These are phyloP conservation scores for Draba incana DNA, from an alignment of 345 rosid species.

Conservation along the genomic window DNA sequence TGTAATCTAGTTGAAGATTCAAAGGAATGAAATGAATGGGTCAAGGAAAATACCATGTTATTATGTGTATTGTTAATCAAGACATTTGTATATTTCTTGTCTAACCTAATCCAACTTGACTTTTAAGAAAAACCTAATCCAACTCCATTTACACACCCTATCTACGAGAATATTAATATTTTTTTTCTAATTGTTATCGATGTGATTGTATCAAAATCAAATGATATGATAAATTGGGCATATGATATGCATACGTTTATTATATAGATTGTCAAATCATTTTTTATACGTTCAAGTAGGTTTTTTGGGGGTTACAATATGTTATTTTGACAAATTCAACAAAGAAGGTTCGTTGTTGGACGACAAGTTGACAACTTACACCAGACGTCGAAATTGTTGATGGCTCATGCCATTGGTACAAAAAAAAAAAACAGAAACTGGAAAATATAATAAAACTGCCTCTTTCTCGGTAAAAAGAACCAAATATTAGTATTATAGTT, in stretches of 20 bases:
- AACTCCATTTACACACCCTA: constrained; percentile 1
- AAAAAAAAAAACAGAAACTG: background rate
- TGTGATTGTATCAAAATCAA: background rate
- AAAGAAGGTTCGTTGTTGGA: background rate
- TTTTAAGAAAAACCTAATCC: constrained; percentile 1
- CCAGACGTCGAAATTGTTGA: constrained; percentile 22
- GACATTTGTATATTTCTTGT: background rate
- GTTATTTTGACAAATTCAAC: constrained; percentile 29
- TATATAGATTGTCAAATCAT: background rate
- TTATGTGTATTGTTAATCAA: constrained; percentile 11
- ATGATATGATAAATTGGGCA: background rate
- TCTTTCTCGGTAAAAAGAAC: background rate
- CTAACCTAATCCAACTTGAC: constrained; percentile 26
- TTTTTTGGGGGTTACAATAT: background rate
- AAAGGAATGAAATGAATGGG: constrained; percentile 6
- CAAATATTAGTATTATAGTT: background rate
- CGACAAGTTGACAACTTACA: constrained; percentile 11
- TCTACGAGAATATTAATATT: no score
- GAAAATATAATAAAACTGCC: background rate
- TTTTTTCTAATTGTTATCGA: background rate
- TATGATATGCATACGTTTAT: background rate
- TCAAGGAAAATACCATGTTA: constrained; percentile 15
- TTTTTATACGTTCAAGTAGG: background rate
- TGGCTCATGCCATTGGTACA: constrained; percentile 1
- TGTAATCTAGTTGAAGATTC: background rate